Evolutionary conservation across 2,329 filamentous ascomycete species (phyloP), one percentile per base, ranked within the genome.

Genomic region (Scedosporium dehoogii): DNA sequence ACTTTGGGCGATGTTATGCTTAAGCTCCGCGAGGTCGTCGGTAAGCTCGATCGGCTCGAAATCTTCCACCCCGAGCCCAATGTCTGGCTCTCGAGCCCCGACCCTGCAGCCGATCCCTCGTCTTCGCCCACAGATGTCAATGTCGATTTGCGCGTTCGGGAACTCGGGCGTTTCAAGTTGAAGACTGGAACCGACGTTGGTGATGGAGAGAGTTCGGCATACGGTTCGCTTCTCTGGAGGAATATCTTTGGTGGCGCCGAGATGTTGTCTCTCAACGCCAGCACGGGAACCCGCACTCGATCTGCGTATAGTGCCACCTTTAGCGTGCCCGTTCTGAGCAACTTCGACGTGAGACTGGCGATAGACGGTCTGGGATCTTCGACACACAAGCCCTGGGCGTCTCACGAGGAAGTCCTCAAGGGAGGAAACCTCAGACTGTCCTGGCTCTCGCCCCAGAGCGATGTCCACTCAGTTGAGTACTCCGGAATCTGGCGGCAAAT

Each of bases 211-310:
- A 94, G 93, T 42, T 96, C 92, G 6, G 93, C 92, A 3, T 97
- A 96, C 71, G 88, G 90, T 67, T 93, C 94, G 67, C 82, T 92
- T 55, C 81, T 93, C 60, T 87, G 92, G 79, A 87, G 94, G 68
- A 99, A 99, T 75, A 83, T 99, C 64, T 91, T 99, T 72, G 94
- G 94, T 60, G 94, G 94, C 46, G 94, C 92, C 25, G 94, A 99
- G 78, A 89, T 89, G 63, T 77, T 99, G 65, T 91, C 90, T 60
- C 78, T 96, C 64, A 93, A 96, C 70, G 92, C 91, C 58, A 92
- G 91, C 38, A 79, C 92, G 25, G 94, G 94, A 63, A 97, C 93
- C 6, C 85, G 94, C 55, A 97, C 94, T 29, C 83, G 92, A 58
- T 96, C 92, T 2, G 90, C 93, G 27, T 97, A 97, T 76, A 92